Percentiles rank a stretch among this genome's conserved stretches.
Conservation (phyloP, 306 rosid genomes). For the Pachyrhizus erosus region DNA sequence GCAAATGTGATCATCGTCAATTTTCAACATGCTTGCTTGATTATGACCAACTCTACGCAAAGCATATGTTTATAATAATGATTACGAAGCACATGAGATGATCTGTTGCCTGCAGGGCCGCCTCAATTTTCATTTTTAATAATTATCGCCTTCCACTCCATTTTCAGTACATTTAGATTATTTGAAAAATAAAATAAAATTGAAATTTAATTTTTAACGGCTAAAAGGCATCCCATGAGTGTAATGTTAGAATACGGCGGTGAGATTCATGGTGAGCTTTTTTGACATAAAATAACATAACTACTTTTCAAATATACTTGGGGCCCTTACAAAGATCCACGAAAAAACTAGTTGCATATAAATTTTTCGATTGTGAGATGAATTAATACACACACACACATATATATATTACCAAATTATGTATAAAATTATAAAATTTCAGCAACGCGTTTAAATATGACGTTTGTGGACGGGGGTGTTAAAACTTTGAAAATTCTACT, state of each 20-base stretch:
- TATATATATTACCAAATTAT: background rate
- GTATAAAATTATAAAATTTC: background rate
- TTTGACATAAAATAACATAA: background rate
- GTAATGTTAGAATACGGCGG: background rate
- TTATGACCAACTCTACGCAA: conserved; percentile 43
- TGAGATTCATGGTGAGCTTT: background rate
- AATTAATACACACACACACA: too few relatives aligned
- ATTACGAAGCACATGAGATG: conserved; percentile 26
- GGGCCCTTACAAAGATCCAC: background rate
- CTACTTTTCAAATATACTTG: background rate
- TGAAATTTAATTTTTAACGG: background rate
- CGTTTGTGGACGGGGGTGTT: background rate
- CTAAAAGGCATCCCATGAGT: background rate
- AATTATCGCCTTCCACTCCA: background rate
- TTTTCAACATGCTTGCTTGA: conserved; percentile 29
- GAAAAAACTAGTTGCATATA: background rate
- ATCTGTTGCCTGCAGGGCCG: background rate
- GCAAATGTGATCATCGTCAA: conserved; percentile 43
- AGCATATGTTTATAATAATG: conserved; percentile 14
- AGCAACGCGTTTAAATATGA: background rate
- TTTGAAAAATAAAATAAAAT: background rate
- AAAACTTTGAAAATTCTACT: background rate
- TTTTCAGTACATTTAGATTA: background rate
- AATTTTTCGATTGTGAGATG: background rate
- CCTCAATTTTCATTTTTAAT: background rate